These are phyloP conservation scores for Pythium rhizo-oryzae DNA, from an alignment of 352 stramenopile genomes.

Conservation along the genomic window DNA sequence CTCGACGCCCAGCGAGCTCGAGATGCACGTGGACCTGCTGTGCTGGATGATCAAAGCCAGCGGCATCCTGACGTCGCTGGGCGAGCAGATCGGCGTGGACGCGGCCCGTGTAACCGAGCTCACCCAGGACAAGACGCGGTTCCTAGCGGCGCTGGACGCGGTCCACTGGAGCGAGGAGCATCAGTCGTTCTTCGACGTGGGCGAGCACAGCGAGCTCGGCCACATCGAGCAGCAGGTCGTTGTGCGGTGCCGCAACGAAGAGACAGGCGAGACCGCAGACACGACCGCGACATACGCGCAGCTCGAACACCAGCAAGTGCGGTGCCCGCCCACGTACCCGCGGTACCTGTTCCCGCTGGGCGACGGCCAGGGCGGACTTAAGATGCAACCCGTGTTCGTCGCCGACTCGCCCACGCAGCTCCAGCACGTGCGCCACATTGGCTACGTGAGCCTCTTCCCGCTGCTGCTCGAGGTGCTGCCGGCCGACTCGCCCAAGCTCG, in stretches of 20 bases:
- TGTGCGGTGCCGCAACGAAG: slow-evolving; percentile 65
- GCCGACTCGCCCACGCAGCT: slow-evolving; percentile 47
- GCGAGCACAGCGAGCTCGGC: slow-evolving; percentile 76
- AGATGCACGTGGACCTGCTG: slow-evolving; percentile 92
- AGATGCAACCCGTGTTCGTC: slow-evolving; percentile 75
- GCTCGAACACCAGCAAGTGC: slow-evolving; percentile 37
- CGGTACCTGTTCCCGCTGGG: slow-evolving; percentile 79
- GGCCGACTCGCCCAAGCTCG: slow-evolving; percentile 64
- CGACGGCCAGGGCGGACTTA: slow-evolving; percentile 77
- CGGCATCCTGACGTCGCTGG: slow-evolving; percentile 54
- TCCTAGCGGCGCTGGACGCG: slow-evolving; percentile 46
- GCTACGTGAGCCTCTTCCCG: slow-evolving; percentile 91
- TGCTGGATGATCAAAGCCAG: slow-evolving; percentile 89
- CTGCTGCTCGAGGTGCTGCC: slow-evolving; percentile 76
- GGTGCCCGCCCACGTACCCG: slow-evolving; percentile 64
- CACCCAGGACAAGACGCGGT: slow-evolving; percentile 30
- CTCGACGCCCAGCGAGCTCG: slow-evolving; percentile 63
- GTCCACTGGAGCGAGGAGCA: slow-evolving; percentile 74
- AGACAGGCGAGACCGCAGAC: slow-evolving; percentile 43
- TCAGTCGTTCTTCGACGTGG: slow-evolving; percentile 82
- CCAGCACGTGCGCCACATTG: slow-evolving; percentile 82
- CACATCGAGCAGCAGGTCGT: slow-evolving; percentile 66
- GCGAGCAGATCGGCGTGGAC: slow-evolving; percentile 32
- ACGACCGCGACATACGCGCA: slow-evolving; percentile 39
- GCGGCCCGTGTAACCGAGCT: background rate